Evolutionary conservation across 768 basidiomycete species (phyloP).

Genomic region (Boletus rubescentipes): DNA sequence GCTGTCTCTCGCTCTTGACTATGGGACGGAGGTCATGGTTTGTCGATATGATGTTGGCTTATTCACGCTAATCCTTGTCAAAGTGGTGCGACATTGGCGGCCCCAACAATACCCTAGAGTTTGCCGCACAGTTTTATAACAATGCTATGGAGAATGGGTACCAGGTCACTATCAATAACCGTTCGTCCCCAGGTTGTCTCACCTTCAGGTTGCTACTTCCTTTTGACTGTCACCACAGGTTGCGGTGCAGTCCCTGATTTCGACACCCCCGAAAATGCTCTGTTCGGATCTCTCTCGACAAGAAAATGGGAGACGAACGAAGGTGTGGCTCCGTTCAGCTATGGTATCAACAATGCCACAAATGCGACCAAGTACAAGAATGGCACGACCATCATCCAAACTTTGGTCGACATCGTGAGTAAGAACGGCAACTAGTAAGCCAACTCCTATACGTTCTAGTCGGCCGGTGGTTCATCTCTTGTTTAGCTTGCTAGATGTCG

Average conservation of each 20-base stretch:
- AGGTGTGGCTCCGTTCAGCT: slow-evolving; percentile 55
- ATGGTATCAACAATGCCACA: slow-evolving; percentile 47
- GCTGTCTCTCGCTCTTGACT: slow-evolving; percentile 45
- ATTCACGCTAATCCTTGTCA: slow-evolving; percentile 5
- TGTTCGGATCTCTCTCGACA: slow-evolving; percentile 46
- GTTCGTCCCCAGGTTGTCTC: slow-evolving; percentile 21
- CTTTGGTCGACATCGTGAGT: slow-evolving; percentile 54
- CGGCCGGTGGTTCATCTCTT: neutral
- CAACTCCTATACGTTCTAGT: neutral
- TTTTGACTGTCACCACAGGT: slow-evolving; percentile 30
- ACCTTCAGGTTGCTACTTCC: too few relatives aligned
- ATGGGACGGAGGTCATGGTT: slow-evolving; percentile 57
- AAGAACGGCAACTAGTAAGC: slow-evolving; percentile 64
- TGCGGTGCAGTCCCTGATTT: slow-evolving; percentile 53
- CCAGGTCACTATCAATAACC: slow-evolving; percentile 48
- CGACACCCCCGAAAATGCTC: slow-evolving; percentile 54
- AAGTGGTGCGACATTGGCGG: slow-evolving; percentile 62
- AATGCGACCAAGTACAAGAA: slow-evolving; percentile 46
- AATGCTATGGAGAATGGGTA: slow-evolving; percentile 40
- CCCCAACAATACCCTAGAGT: slow-evolving; percentile 43
- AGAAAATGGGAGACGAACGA: slow-evolving; percentile 58
- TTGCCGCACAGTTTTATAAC: slow-evolving; percentile 48
- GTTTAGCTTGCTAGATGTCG: slow-evolving; percentile 49
- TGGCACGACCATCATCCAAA: slow-evolving; percentile 48
- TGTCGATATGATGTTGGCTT: slow-evolving; percentile 3